Percentiles rank a stretch among this genome's conserved stretches.
Evolutionary conservation across 2,329 filamentous ascomycete species (phyloP).

Genomic region (Celoporthe dispersa): DNA sequence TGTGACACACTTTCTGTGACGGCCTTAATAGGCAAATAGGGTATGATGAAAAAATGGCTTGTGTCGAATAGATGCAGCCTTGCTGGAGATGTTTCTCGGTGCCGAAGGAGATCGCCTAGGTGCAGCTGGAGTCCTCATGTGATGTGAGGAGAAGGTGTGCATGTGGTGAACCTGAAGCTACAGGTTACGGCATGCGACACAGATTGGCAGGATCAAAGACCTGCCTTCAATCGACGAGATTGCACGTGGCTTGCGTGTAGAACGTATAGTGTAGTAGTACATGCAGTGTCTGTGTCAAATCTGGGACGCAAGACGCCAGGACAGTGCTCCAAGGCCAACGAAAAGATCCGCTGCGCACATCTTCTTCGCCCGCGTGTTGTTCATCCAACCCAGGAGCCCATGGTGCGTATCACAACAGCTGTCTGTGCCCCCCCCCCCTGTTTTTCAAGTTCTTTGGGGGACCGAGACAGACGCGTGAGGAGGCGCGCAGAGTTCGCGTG

Average conservation of each 20-base stretch:
- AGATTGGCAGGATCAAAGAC: neutral
- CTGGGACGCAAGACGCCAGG: too few species aligned
- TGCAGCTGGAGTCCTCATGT: neutral
- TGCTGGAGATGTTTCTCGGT: neutral
- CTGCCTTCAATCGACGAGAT: too few species aligned
- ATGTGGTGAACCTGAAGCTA: neutral
- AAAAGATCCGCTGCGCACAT: too few species aligned
- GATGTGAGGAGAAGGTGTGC: neutral
- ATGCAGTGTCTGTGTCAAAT: too few species aligned
- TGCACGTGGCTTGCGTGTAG: too few species aligned
- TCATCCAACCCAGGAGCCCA: too few species aligned
- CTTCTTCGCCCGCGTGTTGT: too few species aligned
- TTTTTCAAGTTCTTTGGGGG: neutral
- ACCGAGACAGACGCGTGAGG: neutral
- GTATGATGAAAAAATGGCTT: neutral
- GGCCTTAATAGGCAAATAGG: neutral
- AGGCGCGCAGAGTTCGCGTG: neutral
- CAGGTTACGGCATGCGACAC: neutral
- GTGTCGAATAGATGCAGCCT: neutral
- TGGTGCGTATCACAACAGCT: too few species aligned
- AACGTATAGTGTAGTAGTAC: too few species aligned
- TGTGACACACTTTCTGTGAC: neutral
- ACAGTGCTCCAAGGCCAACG: too few species aligned
- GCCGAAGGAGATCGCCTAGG: neutral
- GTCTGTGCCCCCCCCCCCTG: neutral